These are phyloP conservation scores for Pezicula rhizophila DNA, from an alignment of 2,329 filamentous ascomycete genomes.

Conservation along the genomic window DNA sequence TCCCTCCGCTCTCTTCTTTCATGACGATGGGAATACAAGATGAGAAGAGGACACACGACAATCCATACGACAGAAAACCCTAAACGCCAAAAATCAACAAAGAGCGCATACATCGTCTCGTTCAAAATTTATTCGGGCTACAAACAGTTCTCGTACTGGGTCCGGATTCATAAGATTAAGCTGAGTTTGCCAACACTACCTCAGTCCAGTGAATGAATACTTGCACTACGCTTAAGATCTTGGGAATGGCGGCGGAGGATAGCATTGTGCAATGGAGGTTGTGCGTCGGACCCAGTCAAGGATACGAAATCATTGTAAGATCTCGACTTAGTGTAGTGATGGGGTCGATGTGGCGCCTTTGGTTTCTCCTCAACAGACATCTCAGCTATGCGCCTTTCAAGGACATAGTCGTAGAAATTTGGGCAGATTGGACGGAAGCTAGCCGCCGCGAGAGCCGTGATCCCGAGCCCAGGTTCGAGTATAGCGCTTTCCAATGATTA, in stretches of 20 bases:
- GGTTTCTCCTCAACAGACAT: background rate
- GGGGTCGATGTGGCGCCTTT: background rate
- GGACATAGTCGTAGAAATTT: background rate
- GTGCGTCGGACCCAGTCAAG: background rate
- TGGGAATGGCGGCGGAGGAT: background rate
- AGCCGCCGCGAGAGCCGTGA: constrained; percentile 3
- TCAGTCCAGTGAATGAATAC: too few relatives aligned
- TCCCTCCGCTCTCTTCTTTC: too few relatives aligned
- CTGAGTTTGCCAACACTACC: too few relatives aligned
- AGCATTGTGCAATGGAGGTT: background rate
- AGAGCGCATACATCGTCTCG: too few relatives aligned
- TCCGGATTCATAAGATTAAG: too few relatives aligned
- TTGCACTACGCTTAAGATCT: background rate
- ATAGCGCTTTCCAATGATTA: constrained; percentile 1
- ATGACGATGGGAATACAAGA: too few relatives aligned
- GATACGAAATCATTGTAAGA: background rate
- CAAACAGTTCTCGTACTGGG: too few relatives aligned
- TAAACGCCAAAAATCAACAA: too few relatives aligned
- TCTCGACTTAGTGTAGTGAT: background rate
- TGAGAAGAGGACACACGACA: too few relatives aligned
- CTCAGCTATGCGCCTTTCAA: background rate
- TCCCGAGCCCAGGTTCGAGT: constrained; percentile 4
- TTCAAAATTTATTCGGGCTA: too few relatives aligned
- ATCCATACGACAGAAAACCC: too few relatives aligned
- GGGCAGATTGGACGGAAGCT: constrained; percentile 4